phyloP scores from a whole-genome alignment of 495 filamentous ascomycete genomes.

The Trichoderma gamsii region DNA sequence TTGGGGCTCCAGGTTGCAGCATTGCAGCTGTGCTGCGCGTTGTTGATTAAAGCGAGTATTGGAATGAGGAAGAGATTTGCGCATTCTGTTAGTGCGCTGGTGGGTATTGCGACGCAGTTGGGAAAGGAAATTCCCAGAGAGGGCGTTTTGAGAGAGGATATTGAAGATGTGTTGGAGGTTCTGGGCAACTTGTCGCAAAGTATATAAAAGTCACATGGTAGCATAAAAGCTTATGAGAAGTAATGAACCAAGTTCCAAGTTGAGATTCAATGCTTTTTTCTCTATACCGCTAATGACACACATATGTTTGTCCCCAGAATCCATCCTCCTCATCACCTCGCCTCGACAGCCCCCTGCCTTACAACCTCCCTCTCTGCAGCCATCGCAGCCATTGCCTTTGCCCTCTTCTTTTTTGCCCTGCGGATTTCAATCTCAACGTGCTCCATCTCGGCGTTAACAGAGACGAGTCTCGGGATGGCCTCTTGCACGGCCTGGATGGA shows the following conservation, averaged over 20 bases:
- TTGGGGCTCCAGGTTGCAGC: slow-evolving; percentile 45
- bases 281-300: neutral
- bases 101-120: slow-evolving; percentile 7
- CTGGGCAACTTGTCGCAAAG: neutral
- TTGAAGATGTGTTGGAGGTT: slow-evolving; percentile 12
- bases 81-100: slow-evolving; percentile 21
- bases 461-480: slow-evolving; percentile 39
- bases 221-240: neutral
- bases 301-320: neutral
- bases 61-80: slow-evolving; percentile 40
- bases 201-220: neutral
- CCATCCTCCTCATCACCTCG: neutral
- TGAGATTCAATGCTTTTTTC: neutral
- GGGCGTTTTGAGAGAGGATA: neutral
- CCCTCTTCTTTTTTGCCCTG: slow-evolving; percentile 43
- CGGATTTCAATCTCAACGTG: slow-evolving; percentile 45
- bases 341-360: neutral
- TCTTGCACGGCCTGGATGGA: slow-evolving; percentile 39
- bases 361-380: slow-evolving; percentile 21
- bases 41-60: slow-evolving; percentile 40
- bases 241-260: neutral
- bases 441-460: slow-evolving; percentile 42
- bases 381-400: slow-evolving; percentile 31
- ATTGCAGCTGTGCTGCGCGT: slow-evolving; percentile 44
- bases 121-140: neutral